These are phyloP conservation scores for Tulasnella sp. DNA, from an alignment of 768 basidiomycete genomes.

Conservation along the genomic window DNA sequence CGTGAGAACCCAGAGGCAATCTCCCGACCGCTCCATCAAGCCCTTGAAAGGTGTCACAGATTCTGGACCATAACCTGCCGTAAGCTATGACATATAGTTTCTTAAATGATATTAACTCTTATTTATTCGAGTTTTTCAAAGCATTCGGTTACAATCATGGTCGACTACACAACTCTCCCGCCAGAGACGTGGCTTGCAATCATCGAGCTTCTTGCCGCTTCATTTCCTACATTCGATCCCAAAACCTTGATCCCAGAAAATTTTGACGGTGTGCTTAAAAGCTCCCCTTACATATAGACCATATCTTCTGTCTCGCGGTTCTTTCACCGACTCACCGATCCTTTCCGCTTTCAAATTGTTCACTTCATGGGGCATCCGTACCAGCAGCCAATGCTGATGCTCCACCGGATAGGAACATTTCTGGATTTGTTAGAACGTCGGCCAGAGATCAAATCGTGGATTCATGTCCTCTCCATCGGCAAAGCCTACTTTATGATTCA, in stretches of 20 bases:
- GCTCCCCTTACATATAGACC: neutral
- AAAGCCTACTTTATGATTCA: neutral
- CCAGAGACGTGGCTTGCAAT: neutral
- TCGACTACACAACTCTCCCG: neutral
- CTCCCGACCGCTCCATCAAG: neutral
- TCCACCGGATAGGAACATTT: neutral
- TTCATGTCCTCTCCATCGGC: neutral
- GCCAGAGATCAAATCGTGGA: neutral
- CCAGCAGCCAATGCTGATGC: neutral
- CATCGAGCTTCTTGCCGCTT: neutral
- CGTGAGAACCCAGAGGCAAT: neutral
- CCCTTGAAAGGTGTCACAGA: neutral
- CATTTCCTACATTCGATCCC: neutral
- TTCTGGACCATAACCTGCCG: neutral
- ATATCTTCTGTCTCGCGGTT: neutral
- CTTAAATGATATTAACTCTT: neutral
- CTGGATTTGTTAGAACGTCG: neutral
- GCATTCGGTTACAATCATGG: neutral
- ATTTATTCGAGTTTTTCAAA: neutral
- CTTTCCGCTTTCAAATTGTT: neutral
- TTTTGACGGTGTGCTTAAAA: neutral
- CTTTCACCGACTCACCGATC: neutral
- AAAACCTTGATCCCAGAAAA: neutral
- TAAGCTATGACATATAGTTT: neutral
- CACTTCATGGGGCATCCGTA: neutral